Evolutionary conservation across 306 rosid species (phyloP).

Genomic region (Dicorynia guianensis): DNA sequence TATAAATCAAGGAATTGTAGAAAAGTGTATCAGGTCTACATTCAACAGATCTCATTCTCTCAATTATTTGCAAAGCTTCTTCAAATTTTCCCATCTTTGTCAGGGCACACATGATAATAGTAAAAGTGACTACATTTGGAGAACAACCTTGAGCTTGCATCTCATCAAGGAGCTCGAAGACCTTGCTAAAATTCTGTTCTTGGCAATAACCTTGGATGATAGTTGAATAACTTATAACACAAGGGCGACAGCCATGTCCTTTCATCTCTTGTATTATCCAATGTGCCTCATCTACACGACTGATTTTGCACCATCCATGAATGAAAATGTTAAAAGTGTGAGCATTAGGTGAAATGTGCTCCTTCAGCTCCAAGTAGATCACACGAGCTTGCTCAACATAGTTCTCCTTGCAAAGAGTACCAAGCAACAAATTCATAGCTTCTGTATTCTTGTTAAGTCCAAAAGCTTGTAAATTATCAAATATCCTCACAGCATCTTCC

Average conservation of each 20-base stretch:
- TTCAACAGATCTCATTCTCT: slow-evolving; percentile 67
- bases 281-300: slow-evolving; percentile 81
- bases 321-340: slow-evolving; percentile 81
- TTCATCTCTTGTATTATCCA: slow-evolving; percentile 96
- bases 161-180: slow-evolving; percentile 80
- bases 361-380: slow-evolving; percentile 68
- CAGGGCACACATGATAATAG: slow-evolving; percentile 67
- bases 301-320: slow-evolving; percentile 90
- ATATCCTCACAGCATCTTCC: slow-evolving; percentile 73
- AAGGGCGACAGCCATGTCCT: slow-evolving; percentile 76
- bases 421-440: slow-evolving; percentile 87
- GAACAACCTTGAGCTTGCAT: slow-evolving; percentile 74
- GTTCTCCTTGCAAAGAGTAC: slow-evolving; percentile 83
- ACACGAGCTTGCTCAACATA: slow-evolving; percentile 74
- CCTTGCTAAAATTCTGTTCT: slow-evolving; percentile 57
- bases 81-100: slow-evolving; percentile 67
- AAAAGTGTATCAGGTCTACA: slow-evolving; percentile 73
- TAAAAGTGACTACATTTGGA: slow-evolving; percentile 76
- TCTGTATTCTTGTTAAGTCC: slow-evolving; percentile 80
- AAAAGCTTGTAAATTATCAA: slow-evolving; percentile 66
- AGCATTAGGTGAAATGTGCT: slow-evolving; percentile 71
- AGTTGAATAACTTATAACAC: slow-evolving; percentile 80
- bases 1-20: slow-evolving; percentile 74
- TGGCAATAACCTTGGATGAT: slow-evolving; percentile 68
- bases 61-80: slow-evolving; percentile 66